These are phyloP conservation scores for Xylariales sp. DNA, from an alignment of 2,329 filamentous ascomycete species.

Conservation along the genomic window DNA sequence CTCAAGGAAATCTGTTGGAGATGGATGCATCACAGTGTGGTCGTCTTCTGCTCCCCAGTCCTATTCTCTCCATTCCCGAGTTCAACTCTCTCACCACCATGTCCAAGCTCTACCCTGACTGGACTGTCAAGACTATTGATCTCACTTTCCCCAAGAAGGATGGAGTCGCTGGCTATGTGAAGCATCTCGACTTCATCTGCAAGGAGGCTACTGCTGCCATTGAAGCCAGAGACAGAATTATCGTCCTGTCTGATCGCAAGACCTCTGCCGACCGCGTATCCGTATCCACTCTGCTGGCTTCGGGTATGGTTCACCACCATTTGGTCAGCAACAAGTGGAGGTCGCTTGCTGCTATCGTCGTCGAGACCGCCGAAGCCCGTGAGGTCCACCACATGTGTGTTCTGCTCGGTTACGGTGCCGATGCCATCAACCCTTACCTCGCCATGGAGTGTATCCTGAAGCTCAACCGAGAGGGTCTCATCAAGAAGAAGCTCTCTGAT, in stretches of 20 bases:
- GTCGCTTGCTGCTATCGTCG: slow-evolving; percentile 77
- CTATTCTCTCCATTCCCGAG: slow-evolving; percentile 82
- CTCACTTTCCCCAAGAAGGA: slow-evolving; percentile 87
- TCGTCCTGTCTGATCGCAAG: slow-evolving; percentile 85
- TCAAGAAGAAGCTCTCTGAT: slow-evolving; percentile 81
- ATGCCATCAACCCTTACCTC: slow-evolving; percentile 91
- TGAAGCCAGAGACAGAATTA: slow-evolving; percentile 75
- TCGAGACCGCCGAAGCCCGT: slow-evolving; percentile 92
- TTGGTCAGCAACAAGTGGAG: slow-evolving; percentile 95
- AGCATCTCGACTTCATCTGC: slow-evolving; percentile 85
- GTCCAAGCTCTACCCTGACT: slow-evolving; percentile 64
- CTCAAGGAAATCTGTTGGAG: slow-evolving; percentile 90
- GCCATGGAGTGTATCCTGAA: slow-evolving; percentile 96
- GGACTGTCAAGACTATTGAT: slow-evolving; percentile 88
- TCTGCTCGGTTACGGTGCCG: slow-evolving; percentile 90
- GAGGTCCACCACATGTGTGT: slow-evolving; percentile 99
- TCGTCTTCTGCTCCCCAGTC: slow-evolving; percentile 79
- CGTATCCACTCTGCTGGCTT: slow-evolving; percentile 82
- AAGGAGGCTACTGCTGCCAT: slow-evolving; percentile 80
- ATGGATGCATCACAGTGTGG: slow-evolving; percentile 90
- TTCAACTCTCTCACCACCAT: slow-evolving; percentile 86
- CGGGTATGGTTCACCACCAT: slow-evolving; percentile 92
- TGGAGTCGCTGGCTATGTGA: slow-evolving; percentile 78
- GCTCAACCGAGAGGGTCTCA: slow-evolving; percentile 88
- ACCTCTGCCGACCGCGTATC: slow-evolving; percentile 78